These are phyloP conservation scores for Orbilia brochopaga DNA, from an alignment of 2,329 filamentous ascomycete species.

Conservation along the genomic window DNA sequence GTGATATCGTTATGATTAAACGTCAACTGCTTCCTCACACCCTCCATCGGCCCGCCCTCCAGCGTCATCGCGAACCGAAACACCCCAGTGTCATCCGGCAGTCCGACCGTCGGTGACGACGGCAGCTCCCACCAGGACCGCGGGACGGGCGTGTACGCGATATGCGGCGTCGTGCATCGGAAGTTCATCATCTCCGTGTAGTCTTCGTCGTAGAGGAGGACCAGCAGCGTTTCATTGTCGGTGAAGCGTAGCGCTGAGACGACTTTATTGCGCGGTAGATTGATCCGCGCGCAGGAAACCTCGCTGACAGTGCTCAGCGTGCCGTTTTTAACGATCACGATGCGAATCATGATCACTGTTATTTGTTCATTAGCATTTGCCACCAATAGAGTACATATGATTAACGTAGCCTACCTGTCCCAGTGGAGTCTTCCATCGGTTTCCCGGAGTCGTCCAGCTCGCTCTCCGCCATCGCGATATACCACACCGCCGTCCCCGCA, in stretches of 20 bases:
- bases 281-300: constrained; percentile 51
- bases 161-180: constrained; percentile 32
- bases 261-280: constrained; percentile 31
- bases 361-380: neutral
- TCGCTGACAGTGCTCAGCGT: constrained; percentile 54
- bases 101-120: constrained; percentile 19
- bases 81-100: constrained; percentile 25
- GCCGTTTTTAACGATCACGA: constrained; percentile 53
- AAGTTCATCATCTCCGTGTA: constrained; percentile 44
- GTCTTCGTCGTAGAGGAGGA: constrained; percentile 53
- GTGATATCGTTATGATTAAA: constrained; percentile 49
- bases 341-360: constrained; percentile 53
- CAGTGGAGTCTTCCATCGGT: constrained; percentile 21
- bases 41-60: constrained; percentile 8
- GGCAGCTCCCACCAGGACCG: constrained; percentile 40
- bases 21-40: constrained; percentile 20
- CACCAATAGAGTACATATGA: neutral
- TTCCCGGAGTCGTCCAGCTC: constrained; percentile 45
- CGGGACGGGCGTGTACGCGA: constrained; percentile 33
- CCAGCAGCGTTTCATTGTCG: constrained; percentile 53
- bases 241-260: constrained; percentile 54
- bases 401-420: constrained; percentile 17
- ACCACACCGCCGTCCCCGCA: constrained; percentile 47
- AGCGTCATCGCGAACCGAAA: constrained; percentile 42
- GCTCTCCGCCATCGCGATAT: constrained; percentile 46